Percentiles rank a stretch among this genome's conserved stretches.
phyloP scores from a whole-genome alignment of 2,329 filamentous ascomycete species.

The Sarocladiaceae sp. region DNA sequence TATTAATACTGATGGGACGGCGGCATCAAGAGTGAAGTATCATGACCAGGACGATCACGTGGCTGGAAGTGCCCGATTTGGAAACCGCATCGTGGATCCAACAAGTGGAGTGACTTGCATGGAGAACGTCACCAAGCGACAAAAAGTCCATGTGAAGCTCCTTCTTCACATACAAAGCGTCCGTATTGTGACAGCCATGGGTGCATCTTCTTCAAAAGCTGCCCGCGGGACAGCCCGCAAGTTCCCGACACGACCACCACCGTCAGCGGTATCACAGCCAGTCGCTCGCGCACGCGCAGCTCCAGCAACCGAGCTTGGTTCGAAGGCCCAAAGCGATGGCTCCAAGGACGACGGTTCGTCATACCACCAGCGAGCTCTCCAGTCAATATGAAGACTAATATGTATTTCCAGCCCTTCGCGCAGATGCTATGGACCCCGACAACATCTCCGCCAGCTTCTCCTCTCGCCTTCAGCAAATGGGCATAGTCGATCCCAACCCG shows the following conservation, averaged over 20 bases:
- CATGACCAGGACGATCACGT: no score
- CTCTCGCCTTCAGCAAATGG: constrained; percentile 48
- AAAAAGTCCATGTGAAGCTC: not conserved
- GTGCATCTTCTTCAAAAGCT: constrained; percentile 43
- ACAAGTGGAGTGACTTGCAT: no score
- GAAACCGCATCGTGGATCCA: no score
- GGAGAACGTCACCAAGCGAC: constrained; percentile 4
- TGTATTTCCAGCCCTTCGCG: constrained; percentile 29
- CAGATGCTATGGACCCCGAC: constrained; percentile 39
- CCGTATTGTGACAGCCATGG: constrained; percentile 28
- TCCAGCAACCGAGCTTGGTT: not conserved
- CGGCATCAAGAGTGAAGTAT: no score
- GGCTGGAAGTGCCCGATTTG: no score
- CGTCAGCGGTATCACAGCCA: constrained; percentile 13
- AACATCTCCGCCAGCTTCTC: constrained; percentile 40
- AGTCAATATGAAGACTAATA: not conserved
- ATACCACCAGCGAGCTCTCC: not conserved
- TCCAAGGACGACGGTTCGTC: constrained; percentile 28
- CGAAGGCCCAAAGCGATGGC: not conserved
- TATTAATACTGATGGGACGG: no score
- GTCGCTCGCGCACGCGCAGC: constrained; percentile 20
- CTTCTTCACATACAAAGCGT: not conserved
- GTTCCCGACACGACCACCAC: constrained; percentile 35
- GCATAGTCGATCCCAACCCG: constrained; percentile 49
- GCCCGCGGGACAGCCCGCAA: constrained; percentile 35